Percentiles rank a stretch among this genome's conserved stretches.
Evolutionary conservation across 1,284 basidiomycete genomes (phyloP).

Genomic region (Microbotryum violaceum): DNA sequence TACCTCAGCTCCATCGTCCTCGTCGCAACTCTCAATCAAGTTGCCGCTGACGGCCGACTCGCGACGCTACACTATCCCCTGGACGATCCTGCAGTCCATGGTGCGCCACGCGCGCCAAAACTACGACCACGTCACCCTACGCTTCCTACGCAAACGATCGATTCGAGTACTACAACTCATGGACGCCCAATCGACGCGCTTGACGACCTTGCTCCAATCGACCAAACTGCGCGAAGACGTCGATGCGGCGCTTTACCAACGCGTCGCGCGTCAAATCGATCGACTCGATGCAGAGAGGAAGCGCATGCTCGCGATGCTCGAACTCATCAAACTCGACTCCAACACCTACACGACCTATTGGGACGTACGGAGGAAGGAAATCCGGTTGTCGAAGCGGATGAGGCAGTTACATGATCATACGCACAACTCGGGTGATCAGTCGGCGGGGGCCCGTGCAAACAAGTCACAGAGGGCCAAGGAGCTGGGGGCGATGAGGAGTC

Average conservation of each 20-base stretch:
- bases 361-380: background rate
- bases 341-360: conserved; percentile 10
- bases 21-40: no score
- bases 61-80: conserved; percentile 19
- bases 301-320: conserved; percentile 16
- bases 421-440: background rate
- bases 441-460: background rate
- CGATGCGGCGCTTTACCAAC: background rate
- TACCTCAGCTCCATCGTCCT: background rate
- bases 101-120: conserved; percentile 3
- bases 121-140: conserved; percentile 13
- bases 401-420: conserved; percentile 1
- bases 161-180: conserved; percentile 11
- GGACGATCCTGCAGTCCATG: conserved; percentile 12
- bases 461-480: background rate
- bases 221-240: background rate
- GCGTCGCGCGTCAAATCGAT: conserved; percentile 15
- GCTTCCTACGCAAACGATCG: conserved; percentile 13
- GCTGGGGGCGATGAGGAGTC: background rate
- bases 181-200: conserved; percentile 11
- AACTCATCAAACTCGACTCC: conserved; percentile 16
- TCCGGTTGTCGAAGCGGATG: background rate
- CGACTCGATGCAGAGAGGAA: conserved; percentile 8
- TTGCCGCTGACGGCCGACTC: no score
- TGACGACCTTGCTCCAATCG: conserved; percentile 12